Percentiles rank a stretch among this genome's conserved stretches.
Conservation (phyloP, 352 stramenopile species). For the Phytopythium helicoides region DNA sequence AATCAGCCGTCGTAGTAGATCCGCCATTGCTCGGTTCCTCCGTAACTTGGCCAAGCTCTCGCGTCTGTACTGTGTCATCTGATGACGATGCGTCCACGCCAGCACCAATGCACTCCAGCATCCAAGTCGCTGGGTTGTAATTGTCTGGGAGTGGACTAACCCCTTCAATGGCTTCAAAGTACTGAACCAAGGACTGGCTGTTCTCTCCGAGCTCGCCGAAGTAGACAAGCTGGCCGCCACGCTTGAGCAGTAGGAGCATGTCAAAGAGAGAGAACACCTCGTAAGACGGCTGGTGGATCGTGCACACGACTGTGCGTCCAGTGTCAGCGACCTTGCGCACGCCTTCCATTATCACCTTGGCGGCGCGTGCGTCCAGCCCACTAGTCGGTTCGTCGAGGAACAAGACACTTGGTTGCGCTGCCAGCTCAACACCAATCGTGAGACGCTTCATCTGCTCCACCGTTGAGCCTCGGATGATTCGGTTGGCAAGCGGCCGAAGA, state of each 20-base stretch:
- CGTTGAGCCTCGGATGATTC: conserved; percentile 1
- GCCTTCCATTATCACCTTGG: conserved; percentile 72
- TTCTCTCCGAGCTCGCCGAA: conserved; percentile 1
- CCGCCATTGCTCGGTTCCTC: background rate
- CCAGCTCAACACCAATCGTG: conserved; percentile 4
- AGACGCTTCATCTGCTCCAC: conserved; percentile 6
- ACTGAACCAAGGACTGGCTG: conserved; percentile 4
- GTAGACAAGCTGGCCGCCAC: conserved; percentile 9
- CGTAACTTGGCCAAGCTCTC: background rate
- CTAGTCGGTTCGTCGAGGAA: conserved; percentile 75
- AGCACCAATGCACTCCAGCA: conserved; percentile 30
- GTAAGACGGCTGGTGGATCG: conserved; percentile 21
- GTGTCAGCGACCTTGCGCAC: conserved; percentile 50
- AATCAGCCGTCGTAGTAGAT: conserved; percentile 3
- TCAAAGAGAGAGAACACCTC: conserved; percentile 67
- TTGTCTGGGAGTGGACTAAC: background rate
- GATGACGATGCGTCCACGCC: conserved; percentile 3
- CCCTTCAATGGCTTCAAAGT: conserved; percentile 3
- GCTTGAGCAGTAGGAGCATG: conserved; percentile 67
- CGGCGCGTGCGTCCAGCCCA: conserved; percentile 74
- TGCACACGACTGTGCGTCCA: conserved; percentile 67
- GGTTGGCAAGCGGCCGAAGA: background rate
- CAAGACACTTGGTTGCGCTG: conserved; percentile 2
- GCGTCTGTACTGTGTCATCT: background rate
- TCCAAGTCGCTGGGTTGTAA: conserved; percentile 51